Conservation (phyloP, 345 rosid genomes). For the Stellera chamaejasme region DNA sequence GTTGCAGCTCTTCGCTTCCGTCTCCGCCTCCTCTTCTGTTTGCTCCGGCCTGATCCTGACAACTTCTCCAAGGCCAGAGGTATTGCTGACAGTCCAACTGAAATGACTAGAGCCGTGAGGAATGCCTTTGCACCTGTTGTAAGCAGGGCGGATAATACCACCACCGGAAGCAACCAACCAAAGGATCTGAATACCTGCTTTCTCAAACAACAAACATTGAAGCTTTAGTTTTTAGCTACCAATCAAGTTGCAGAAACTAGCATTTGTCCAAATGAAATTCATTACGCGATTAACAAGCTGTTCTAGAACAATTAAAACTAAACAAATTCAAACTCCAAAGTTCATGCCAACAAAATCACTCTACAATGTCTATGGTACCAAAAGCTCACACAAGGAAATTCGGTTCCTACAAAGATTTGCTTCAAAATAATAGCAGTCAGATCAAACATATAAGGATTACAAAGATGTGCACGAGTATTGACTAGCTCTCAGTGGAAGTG, state of each 20-base stretch:
- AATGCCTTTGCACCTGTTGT: conserved; percentile 63
- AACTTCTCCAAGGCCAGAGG: conserved; percentile 28
- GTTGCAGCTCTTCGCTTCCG: conserved; percentile 13
- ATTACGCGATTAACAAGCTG: too few relatives aligned
- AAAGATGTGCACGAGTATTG: too few relatives aligned
- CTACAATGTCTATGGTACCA: too few relatives aligned
- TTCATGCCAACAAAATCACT: too few relatives aligned
- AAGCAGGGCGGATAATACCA: conserved; percentile 27
- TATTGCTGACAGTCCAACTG: conserved; percentile 28
- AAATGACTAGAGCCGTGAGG: conserved; percentile 26
- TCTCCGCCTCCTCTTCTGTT: background rate
- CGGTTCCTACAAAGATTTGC: too few relatives aligned
- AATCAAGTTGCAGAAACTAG: background rate
- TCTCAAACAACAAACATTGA: conserved; percentile 11
- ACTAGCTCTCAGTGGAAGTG: too few relatives aligned
- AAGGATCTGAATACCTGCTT: conserved; percentile 48
- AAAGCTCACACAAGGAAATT: too few relatives aligned
- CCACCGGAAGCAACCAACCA: conserved; percentile 49
- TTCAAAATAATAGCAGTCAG: too few relatives aligned
- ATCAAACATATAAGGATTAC: too few relatives aligned
- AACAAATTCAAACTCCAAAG: too few relatives aligned
- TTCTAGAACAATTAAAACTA: too few relatives aligned
- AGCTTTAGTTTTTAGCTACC: background rate
- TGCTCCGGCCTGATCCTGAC: conserved; percentile 11
- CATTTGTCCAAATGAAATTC: background rate